These are phyloP conservation scores for Orbilia quercus DNA, from an alignment of 2,329 filamentous ascomycete species.

Conservation along the genomic window DNA sequence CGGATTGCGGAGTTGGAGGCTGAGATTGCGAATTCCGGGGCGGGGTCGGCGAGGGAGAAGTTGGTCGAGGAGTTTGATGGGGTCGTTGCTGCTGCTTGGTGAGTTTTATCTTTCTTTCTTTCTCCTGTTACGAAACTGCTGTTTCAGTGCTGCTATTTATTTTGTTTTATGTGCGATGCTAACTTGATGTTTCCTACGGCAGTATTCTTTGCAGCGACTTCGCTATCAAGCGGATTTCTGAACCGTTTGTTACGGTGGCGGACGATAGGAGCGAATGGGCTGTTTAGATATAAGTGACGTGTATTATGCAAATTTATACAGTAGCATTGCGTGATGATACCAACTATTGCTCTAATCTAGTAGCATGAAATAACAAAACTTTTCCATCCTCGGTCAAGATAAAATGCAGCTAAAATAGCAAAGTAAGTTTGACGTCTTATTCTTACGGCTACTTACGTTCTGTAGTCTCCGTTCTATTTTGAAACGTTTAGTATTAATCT, in stretches of 20 bases:
- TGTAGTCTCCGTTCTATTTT: constrained; percentile 72
- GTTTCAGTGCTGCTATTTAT: too few species aligned
- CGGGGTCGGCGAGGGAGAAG: constrained; percentile 78
- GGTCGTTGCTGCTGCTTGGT: constrained; percentile 91
- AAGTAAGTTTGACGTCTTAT: neutral
- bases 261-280: constrained; percentile 87
- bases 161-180: constrained; percentile 13
- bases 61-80: constrained; percentile 89
- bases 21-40: constrained; percentile 79
- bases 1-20: constrained; percentile 86
- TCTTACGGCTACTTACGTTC: constrained; percentile 67
- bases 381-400: neutral
- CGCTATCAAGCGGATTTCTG: constrained; percentile 92
- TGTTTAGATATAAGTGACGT: constrained; percentile 67
- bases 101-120: constrained; percentile 62
- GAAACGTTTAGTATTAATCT: constrained; percentile 31
- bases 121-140: too few species aligned
- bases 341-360: neutral
- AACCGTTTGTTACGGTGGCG: constrained; percentile 81
- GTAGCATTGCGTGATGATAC: constrained; percentile 15
- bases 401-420: constrained; percentile 6
- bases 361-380: neutral
- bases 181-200: constrained; percentile 57
- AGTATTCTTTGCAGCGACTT: constrained; percentile 95
- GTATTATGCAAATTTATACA: constrained; percentile 18